Evolutionary conservation across 1,139 yeast species (phyloP), one percentile per base, ranked within the genome.

Genomic region (Taphrina flavorubra): DNA sequence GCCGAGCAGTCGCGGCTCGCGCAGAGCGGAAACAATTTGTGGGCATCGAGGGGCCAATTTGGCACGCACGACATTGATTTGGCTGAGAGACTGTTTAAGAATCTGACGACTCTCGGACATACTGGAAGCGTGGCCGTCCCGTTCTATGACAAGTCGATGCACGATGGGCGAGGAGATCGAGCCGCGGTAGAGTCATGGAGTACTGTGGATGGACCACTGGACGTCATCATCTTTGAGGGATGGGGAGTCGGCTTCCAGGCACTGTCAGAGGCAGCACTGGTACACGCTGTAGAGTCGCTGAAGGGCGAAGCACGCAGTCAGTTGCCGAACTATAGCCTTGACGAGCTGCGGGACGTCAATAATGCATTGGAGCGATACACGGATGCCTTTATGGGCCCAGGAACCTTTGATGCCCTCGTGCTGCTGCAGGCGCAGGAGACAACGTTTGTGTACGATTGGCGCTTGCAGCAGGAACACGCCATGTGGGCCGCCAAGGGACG

Each of bases 161-260:
- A 79, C 73, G 69, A 76, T 18, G 99, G 98, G 0, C 83, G 84
- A 71, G 99, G 99, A 2, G 98, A 94, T 77, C 79, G 98, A 67
- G 74, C 77, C 1, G 79, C 81, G 0, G 74, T 73, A 7, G 57
- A 59, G 0, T 77, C 82, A 2, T 74, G 74, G 1, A 69, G 74
- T 2, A 65, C 71, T 3, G 72, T 68, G 10, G 56, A 44, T 10
- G 51, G 46, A 2, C 67, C 70, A 0, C 80, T 86, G 4, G 90
- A 89, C 74, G 82, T 92, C 0, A 82, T 92, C 2, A 77, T 94
- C 6, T 82, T 94, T 65, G 99, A 94, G 79, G 99, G 99, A 1
- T 94, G 99, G 99, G 91, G 92, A 78, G 84, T 87, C 36, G 98
- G 98, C 1, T 92, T 86, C 77, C 73, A 76, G 44, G 72, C 79